Conservation (phyloP, 176 grass and related monocot genomes). For the Ananas comosus region DNA sequence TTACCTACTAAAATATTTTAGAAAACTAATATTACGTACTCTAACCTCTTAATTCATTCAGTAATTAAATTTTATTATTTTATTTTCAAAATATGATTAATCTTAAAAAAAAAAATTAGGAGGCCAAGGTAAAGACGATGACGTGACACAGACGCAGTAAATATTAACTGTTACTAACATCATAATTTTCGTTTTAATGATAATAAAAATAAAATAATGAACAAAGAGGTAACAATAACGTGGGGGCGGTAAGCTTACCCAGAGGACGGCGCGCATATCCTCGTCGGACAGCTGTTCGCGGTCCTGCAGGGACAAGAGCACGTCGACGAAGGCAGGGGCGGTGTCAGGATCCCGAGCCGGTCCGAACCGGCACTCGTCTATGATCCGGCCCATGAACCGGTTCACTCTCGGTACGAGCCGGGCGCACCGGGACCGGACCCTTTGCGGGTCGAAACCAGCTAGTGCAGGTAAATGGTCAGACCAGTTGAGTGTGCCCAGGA, state of each 20-base stretch:
- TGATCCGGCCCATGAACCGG: slow-evolving; percentile 48
- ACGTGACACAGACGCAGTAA: too few species aligned
- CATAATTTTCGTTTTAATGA: not conserved
- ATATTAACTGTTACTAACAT: too few species aligned
- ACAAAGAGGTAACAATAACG: not conserved
- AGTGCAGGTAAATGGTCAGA: slow-evolving; percentile 64
- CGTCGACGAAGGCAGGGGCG: slow-evolving; percentile 53
- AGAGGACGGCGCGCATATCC: slow-evolving; percentile 73
- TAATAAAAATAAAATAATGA: not conserved
- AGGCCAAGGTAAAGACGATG: too few species aligned
- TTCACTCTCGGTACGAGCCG: slow-evolving; percentile 53
- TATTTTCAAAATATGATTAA: too few species aligned
- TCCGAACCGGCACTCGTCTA: slow-evolving; percentile 42
- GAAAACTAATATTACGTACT: too few species aligned
- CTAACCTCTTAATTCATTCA: too few species aligned
- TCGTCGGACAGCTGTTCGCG: slow-evolving; percentile 50
- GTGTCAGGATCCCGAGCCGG: not conserved
- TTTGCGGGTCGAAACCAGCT: slow-evolving; percentile 44
- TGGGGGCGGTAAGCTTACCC: slow-evolving; percentile 31
- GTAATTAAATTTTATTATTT: too few species aligned
- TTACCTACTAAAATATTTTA: too few species aligned
- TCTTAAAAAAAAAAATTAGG: too few species aligned
- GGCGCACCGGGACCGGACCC: slow-evolving; percentile 32
- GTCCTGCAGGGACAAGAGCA: slow-evolving; percentile 53
- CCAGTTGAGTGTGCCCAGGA: slow-evolving; percentile 66